A percentile compares a stretch with the other conserved stretches of the same genome.
phyloP scores from a whole-genome alignment of 2,329 filamentous ascomycete species.

The Fusarium pininemorale region DNA sequence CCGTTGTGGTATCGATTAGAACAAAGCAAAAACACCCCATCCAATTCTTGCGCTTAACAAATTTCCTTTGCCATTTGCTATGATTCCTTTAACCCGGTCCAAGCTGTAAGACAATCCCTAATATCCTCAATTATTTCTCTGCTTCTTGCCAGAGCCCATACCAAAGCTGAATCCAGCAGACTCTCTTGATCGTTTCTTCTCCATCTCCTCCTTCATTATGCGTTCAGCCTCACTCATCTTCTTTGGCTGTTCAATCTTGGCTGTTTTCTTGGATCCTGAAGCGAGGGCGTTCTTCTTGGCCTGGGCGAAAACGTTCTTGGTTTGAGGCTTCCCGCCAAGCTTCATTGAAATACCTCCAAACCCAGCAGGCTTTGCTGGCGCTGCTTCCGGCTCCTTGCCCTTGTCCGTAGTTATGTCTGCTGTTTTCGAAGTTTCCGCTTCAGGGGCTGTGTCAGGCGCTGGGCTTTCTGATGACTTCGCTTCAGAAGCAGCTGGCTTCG shows the following conservation, averaged over 20 bases:
- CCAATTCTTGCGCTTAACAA: conserved; percentile 1
- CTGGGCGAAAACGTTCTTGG: conserved; percentile 79
- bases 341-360: conserved; percentile 68
- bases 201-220: conserved; percentile 88
- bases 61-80: background rate
- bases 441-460: conserved; percentile 9
- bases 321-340: conserved; percentile 68
- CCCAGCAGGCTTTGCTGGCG: conserved; percentile 46
- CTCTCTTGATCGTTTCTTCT: conserved; percentile 70
- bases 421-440: conserved; percentile 9
- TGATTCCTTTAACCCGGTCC: background rate
- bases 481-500: conserved; percentile 46
- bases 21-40: conserved; percentile 33
- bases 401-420: conserved; percentile 8
- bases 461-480: conserved; percentile 28
- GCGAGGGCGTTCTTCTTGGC: conserved; percentile 75
- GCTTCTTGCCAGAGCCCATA: conserved; percentile 62
- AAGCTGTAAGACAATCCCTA: background rate
- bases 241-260: conserved; percentile 70
- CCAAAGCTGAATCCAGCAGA: conserved; percentile 56
- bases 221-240: conserved; percentile 89
- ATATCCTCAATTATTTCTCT: conserved; percentile 47
- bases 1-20: conserved; percentile 46
- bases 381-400: conserved; percentile 18
- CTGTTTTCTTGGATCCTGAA: conserved; percentile 68